Conservation (phyloP, 306 rosid species). For the Ammopiptanthus mongolicus region DNA sequence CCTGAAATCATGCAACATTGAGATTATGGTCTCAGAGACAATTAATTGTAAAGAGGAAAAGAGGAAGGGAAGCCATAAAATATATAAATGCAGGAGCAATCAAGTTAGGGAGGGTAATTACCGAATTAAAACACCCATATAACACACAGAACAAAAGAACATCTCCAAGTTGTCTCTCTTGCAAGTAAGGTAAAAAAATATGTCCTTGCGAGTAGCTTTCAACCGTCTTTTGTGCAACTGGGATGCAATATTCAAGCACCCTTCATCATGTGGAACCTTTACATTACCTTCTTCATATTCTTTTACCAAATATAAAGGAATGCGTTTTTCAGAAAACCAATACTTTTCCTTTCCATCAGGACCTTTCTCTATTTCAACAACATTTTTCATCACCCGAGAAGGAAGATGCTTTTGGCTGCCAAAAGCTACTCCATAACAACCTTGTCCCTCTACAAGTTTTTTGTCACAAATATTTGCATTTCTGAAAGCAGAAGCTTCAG, state of each 20-base stretch:
- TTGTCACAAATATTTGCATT: conserved; percentile 74
- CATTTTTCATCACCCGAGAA: conserved; percentile 78
- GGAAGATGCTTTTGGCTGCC: conserved; percentile 95
- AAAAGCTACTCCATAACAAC: conserved; percentile 67
- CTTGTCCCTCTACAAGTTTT: conserved; percentile 52
- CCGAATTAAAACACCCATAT: conserved; percentile 49
- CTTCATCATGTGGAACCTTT: conserved; percentile 36
- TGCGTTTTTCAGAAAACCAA: conserved; percentile 82
- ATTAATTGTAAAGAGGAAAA: neutral
- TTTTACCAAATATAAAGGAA: conserved; percentile 84
- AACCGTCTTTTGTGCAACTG: conserved; percentile 42
- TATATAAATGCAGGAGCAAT: neutral
- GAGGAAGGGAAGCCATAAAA: neutral
- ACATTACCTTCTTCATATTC: conserved; percentile 58
- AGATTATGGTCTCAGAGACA: conserved; percentile 11
- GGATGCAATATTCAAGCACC: conserved; percentile 29
- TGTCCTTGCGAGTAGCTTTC: conserved; percentile 50
- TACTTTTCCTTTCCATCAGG: conserved; percentile 56
- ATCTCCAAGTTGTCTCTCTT: conserved; percentile 74
- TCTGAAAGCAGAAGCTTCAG: conserved; percentile 87
- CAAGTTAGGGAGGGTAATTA: conserved; percentile 29
- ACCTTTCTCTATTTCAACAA: conserved; percentile 59
- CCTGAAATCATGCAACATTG: conserved; percentile 49
- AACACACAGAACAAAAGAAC: conserved; percentile 68
- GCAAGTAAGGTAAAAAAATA: conserved; percentile 74